phyloP scores from a whole-genome alignment of 2,329 filamentous ascomycete species.

The Monilinia polystroma region DNA sequence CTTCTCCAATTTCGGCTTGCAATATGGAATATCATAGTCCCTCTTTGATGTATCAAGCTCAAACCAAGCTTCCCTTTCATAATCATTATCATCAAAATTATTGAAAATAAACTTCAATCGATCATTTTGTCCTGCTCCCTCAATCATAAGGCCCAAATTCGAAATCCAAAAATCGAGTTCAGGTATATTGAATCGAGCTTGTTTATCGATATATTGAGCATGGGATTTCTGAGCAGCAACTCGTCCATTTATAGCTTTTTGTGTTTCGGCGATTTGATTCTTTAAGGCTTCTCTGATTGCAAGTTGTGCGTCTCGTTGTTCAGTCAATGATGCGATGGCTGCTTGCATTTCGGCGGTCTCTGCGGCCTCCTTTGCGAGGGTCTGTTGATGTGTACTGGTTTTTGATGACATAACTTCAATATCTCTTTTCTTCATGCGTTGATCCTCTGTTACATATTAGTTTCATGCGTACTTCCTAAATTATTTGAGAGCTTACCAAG shows the following conservation, averaged over 20 bases:
- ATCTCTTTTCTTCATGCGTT: slow-evolving; percentile 83
- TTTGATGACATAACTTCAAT: slow-evolving; percentile 80
- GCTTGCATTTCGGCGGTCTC: slow-evolving; percentile 74
- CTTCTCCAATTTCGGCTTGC: slow-evolving; percentile 76
- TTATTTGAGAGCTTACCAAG: slow-evolving; percentile 61
- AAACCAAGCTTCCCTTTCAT: slow-evolving; percentile 90
- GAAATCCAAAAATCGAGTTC: slow-evolving; percentile 96
- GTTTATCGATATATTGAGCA: slow-evolving; percentile 73
- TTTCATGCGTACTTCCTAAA: not conserved
- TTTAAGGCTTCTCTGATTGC: slow-evolving; percentile 56
- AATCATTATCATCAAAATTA: slow-evolving; percentile 81
- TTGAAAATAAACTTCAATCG: slow-evolving; percentile 87
- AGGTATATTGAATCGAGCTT: slow-evolving; percentile 84
- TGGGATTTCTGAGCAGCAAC: slow-evolving; percentile 71
- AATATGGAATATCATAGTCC: slow-evolving; percentile 82
- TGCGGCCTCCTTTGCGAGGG: slow-evolving; percentile 71
- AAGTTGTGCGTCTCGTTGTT: slow-evolving; percentile 61
- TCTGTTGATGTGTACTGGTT: slow-evolving; percentile 68
- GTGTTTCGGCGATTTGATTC: slow-evolving; percentile 64
- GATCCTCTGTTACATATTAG: slow-evolving; percentile 65
- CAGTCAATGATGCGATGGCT: slow-evolving; percentile 57
- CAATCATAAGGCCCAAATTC: slow-evolving; percentile 83
- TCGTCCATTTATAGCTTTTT: slow-evolving; percentile 66
- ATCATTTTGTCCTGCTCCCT: slow-evolving; percentile 82
- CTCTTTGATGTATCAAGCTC: slow-evolving; percentile 78